Conservation (phyloP, 768 basidiomycete species). For the Boletellus emodensis region DNA sequence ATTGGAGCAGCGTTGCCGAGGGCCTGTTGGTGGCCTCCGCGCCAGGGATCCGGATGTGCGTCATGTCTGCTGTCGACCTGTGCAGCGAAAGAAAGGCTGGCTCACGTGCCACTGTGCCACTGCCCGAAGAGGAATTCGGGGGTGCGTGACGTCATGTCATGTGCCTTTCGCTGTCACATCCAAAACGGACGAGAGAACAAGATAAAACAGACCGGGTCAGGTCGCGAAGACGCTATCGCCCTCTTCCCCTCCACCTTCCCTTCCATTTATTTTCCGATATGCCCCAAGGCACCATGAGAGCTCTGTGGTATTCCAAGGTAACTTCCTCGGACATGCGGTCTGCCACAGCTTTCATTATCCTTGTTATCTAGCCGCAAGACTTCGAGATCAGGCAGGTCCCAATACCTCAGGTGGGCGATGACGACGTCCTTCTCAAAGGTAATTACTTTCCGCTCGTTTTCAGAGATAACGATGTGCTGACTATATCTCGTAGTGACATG, state of each 20-base stretch:
- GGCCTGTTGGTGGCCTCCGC: conserved; percentile 48
- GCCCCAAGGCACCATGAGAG: conserved; percentile 67
- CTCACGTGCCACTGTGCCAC: conserved; percentile 18
- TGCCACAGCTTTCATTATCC: conserved; percentile 9
- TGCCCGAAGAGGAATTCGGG: conserved; percentile 11
- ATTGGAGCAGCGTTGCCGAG: too few relatives aligned
- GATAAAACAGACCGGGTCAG: conserved; percentile 19
- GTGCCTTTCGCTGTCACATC: conserved; percentile 9
- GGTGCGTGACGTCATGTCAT: conserved; percentile 25
- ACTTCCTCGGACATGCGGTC: conserved; percentile 7
- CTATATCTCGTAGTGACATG: conserved; percentile 32
- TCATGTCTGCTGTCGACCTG: too few relatives aligned
- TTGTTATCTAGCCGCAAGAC: conserved; percentile 48
- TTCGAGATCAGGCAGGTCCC: conserved; percentile 68
- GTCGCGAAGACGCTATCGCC: background rate
- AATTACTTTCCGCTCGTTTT: conserved; percentile 1
- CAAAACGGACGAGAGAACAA: conserved; percentile 13
- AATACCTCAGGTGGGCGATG: conserved; percentile 59
- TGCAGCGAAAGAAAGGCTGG: background rate
- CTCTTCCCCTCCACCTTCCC: conserved; percentile 3
- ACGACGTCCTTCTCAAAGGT: conserved; percentile 78
- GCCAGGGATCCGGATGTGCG: conserved; percentile 56
- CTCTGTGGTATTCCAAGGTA: conserved; percentile 68
- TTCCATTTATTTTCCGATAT: conserved; percentile 28
- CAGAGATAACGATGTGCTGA: conserved; percentile 1